Conservation (phyloP, 257 asterid species). For the Solanum phureja region DNA sequence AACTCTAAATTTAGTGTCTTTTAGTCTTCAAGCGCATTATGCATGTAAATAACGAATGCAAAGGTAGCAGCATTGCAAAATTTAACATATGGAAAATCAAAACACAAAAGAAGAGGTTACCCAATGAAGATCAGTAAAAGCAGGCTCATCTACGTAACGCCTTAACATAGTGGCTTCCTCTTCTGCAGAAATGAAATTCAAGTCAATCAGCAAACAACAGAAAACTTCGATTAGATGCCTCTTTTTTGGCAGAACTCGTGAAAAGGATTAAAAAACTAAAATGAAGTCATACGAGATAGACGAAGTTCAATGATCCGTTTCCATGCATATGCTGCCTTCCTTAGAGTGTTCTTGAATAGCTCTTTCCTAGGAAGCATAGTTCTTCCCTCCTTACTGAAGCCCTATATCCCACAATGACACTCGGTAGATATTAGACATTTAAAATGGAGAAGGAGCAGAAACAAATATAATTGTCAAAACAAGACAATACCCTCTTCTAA, state of each 20-base stretch:
- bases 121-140: conserved; percentile 99
- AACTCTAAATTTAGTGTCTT: not conserved
- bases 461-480: not conserved
- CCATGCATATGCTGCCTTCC: conserved; percentile 88
- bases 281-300: conserved; percentile 38
- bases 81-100: not conserved
- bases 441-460: not conserved
- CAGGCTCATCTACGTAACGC: conserved; percentile 80
- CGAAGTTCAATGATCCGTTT: conserved; percentile 63
- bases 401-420: conserved; percentile 30
- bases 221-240: not conserved
- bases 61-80: not conserved
- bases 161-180: conserved; percentile 76
- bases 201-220: not conserved
- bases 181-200: conserved; percentile 36
- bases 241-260: not conserved
- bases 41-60: not conserved
- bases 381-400: conserved; percentile 73
- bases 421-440: not conserved
- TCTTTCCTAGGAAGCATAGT: conserved; percentile 80
- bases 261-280: not conserved
- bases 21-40: not conserved
- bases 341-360: conserved; percentile 79
- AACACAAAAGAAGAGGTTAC: conserved; percentile 22
- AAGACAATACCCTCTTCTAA: not conserved